A percentile compares a stretch with the other conserved stretches of the same genome.
These are phyloP conservation scores for Camellia japonica DNA, from an alignment of 148 eudicot species.

Conservation along the genomic window DNA sequence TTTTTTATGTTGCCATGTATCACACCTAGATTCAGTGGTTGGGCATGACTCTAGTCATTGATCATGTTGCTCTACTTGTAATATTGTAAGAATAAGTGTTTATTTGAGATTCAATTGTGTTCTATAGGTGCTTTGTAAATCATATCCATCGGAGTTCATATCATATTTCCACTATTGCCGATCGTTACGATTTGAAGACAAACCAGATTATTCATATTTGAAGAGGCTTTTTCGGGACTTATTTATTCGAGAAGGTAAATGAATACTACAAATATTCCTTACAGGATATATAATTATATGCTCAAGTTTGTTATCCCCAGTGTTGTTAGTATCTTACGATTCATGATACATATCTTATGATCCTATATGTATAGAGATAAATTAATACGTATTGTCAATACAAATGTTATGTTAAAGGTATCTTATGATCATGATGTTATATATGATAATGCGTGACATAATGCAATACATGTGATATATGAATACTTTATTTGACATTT, in stretches of 20 bases:
- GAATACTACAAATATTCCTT: slow-evolving; percentile 1
- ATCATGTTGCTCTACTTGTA: neutral
- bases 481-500: too few relatives aligned
- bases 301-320: too few relatives aligned
- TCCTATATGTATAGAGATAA: too few relatives aligned
- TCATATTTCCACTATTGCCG: slow-evolving; percentile 94
- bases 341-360: too few relatives aligned
- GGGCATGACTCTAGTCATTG: neutral
- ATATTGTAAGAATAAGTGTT: neutral
- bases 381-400: too few relatives aligned
- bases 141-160: slow-evolving; percentile 86
- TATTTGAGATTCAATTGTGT: slow-evolving; percentile 8
- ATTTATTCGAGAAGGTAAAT: slow-evolving; percentile 86
- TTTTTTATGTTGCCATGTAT: neutral
- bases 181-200: slow-evolving; percentile 91
- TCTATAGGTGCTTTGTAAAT: slow-evolving; percentile 83
- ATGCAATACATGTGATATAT: too few relatives aligned
- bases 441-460: too few relatives aligned
- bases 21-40: neutral
- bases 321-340: too few relatives aligned
- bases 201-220: slow-evolving; percentile 89
- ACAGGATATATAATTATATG: neutral
- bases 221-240: slow-evolving; percentile 96
- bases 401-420: too few relatives aligned
- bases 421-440: too few relatives aligned